Base-by-base conservation (phyloP, 441 rosid species). In the Erodium trifolium region DNA sequence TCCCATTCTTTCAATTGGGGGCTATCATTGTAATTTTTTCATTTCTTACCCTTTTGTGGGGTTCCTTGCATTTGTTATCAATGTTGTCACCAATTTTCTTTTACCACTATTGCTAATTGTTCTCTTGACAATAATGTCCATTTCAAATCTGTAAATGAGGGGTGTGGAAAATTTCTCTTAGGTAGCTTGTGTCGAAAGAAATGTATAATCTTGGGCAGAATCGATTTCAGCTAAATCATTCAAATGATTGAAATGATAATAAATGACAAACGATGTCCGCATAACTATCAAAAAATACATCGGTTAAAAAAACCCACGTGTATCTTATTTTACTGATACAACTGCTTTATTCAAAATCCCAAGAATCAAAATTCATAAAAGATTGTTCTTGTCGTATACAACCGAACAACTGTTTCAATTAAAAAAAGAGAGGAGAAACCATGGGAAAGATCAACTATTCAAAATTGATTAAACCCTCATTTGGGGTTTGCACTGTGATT, bases 31-130 rank as follows among this genome's bases (percentile, higher is more conserved):
- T 59, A 49, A 19, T 59, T 59, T 11, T 39, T 41, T 41, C 12
- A 59, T 59, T 59, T 59, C 13, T 16, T 59, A 59, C 63, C 63
- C 63, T 18, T 59, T 59, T 59, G 31, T 57, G 64, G 64, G 64
- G 64, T 9, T 59, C 64, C 64, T 59, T 59, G 64, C 64, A 59
- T 19, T 59, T 59, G 31, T 59, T 19, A 23, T 59, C 64, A 59
- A 59, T 59, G 64, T 59, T 59, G 64, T 19, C 64, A 59, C 64
- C 64, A 59, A 17, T 59, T 59, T 59, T 41, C 27, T 57, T 19
- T 57, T 57, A 18, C 64, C 4, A 59, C 64, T 49, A 49, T 49
- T 49, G 55, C 55, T 49, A 49, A 49, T 59, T 59, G 64, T 59
- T 19, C 31, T 59, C 18, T 59, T 59, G 64, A 59, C 64, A 59